Evolutionary conservation across 2,329 filamentous ascomycete species (phyloP).

Genomic region (Curvularia sp.): DNA sequence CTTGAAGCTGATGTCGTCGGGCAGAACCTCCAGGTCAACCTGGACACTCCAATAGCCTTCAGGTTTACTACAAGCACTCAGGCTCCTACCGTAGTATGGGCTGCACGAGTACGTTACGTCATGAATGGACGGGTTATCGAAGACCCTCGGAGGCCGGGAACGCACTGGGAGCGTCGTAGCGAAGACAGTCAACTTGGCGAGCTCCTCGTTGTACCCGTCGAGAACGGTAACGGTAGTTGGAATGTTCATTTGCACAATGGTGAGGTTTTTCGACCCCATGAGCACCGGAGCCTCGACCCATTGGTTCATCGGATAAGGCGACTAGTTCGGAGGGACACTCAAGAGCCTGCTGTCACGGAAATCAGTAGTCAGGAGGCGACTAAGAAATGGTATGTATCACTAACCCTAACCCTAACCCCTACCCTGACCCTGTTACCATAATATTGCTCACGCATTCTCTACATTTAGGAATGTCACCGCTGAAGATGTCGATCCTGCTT

Average conservation of each 20-base stretch:
- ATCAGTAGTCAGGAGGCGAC: not conserved
- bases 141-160: not conserved
- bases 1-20: not conserved
- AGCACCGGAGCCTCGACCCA: not conserved
- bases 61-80: not conserved
- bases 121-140: not conserved
- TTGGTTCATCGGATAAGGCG: not conserved
- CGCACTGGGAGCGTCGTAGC: not conserved
- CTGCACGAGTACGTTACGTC: not conserved
- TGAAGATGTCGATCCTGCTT: slow-evolving; percentile 1
- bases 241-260: not conserved
- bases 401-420: no score
- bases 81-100: not conserved
- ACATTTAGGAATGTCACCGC: slow-evolving; percentile 10
- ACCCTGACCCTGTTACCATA: no score
- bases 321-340: not conserved
- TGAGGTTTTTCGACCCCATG: not conserved
- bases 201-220: not conserved
- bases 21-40: not conserved
- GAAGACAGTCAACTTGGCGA: not conserved
- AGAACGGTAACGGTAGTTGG: not conserved
- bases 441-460: not conserved
- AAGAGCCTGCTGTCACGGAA: not conserved
- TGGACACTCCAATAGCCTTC: not conserved
- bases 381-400: slow-evolving; percentile 2